A percentile compares a stretch with the other conserved stretches of the same genome.
phyloP scores from a whole-genome alignment of 164 flowering plant species.

The Buxus sempervirens region DNA sequence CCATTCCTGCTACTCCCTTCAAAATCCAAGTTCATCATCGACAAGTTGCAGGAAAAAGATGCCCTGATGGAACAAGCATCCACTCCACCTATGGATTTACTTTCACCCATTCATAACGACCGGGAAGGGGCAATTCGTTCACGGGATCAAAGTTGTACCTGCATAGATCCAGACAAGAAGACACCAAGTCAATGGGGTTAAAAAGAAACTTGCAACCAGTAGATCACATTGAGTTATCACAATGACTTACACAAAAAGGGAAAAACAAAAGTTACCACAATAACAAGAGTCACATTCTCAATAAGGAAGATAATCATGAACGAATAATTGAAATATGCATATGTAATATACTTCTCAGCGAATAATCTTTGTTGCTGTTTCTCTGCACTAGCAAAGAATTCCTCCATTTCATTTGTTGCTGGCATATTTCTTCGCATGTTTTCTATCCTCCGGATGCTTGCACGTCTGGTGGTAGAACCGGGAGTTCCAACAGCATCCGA shows the following conservation, averaged over 20 bases:
- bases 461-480: conserved; percentile 61
- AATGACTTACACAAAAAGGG: neutral
- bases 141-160: conserved; percentile 87
- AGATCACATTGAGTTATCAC: too few species aligned
- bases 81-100: conserved; percentile 31
- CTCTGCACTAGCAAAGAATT: conserved; percentile 74
- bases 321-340: neutral
- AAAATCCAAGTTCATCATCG: conserved; percentile 23
- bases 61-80: conserved; percentile 21
- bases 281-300: too few species aligned
- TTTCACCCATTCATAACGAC: conserved; percentile 78
- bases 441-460: conserved; percentile 25
- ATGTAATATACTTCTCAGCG: conserved; percentile 49
- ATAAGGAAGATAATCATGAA: neutral
- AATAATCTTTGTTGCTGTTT: conserved; percentile 57
- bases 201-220: too few species aligned
- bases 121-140: conserved; percentile 71
- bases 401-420: conserved; percentile 66
- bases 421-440: conserved; percentile 44
- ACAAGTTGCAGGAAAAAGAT: conserved; percentile 27
- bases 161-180: too few species aligned
- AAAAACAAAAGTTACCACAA: neutral
- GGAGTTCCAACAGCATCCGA: conserved; percentile 49
- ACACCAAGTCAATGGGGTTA: neutral
- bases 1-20: conserved; percentile 23